These are phyloP conservation scores for Pythium volutum DNA, from an alignment of 352 stramenopile species.

Conservation along the genomic window DNA sequence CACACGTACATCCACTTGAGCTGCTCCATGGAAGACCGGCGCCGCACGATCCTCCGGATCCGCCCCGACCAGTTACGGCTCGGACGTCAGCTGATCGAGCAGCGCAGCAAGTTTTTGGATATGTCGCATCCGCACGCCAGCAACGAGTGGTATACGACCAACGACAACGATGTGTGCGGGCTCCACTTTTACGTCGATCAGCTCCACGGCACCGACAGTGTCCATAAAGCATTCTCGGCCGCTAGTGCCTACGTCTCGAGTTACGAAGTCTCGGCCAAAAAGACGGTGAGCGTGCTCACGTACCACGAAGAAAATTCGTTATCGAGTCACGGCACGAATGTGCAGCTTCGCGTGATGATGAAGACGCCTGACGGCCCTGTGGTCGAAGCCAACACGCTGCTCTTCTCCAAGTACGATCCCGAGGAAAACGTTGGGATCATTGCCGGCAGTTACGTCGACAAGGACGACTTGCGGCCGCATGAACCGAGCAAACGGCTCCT, in stretches of 20 bases:
- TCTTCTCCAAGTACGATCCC: slow-evolving; percentile 14
- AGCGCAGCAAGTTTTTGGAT: slow-evolving; percentile 42
- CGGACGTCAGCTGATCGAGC: slow-evolving; percentile 33
- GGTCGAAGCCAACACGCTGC: slow-evolving; percentile 17
- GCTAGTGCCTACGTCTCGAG: slow-evolving; percentile 45
- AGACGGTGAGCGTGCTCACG: slow-evolving; percentile 55
- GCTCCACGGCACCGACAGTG: slow-evolving; percentile 29
- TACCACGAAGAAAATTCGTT: slow-evolving; percentile 57
- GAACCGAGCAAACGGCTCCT: slow-evolving; percentile 23
- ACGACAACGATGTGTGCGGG: slow-evolving; percentile 45
- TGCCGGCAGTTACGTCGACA: slow-evolving; percentile 29
- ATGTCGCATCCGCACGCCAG: slow-evolving; percentile 30
- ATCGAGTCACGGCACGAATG: slow-evolving; percentile 24
- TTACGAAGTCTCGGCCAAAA: slow-evolving; percentile 58
- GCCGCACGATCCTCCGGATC: slow-evolving; percentile 28
- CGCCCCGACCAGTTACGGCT: slow-evolving; percentile 31
- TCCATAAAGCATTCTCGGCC: slow-evolving; percentile 40
- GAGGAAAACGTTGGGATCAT: slow-evolving; percentile 7
- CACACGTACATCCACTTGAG: slow-evolving; percentile 36
- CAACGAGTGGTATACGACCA: slow-evolving; percentile 40
- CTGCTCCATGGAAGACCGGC: slow-evolving; percentile 26
- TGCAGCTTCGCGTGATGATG: slow-evolving; percentile 42
- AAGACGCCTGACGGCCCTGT: slow-evolving; percentile 20
- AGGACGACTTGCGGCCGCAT: slow-evolving; percentile 42
- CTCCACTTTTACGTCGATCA: slow-evolving; percentile 46